Conservation (phyloP, 1,139 yeast genomes). For the Sugiyamaella novakii region DNA sequence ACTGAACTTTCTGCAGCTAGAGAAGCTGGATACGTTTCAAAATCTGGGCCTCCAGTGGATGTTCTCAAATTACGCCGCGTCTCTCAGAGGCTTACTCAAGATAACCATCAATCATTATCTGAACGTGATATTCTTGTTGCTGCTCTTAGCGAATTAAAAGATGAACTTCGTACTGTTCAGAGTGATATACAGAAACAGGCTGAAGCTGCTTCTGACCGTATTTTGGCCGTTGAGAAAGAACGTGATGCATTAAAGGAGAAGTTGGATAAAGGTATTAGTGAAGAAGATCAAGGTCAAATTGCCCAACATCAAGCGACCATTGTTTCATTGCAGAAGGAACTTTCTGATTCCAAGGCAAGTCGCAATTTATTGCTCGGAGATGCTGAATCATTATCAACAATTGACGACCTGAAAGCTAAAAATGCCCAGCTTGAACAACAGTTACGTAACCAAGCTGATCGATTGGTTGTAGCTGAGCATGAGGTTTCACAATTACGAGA, state of each 20-base stretch:
- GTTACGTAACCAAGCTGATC: constrained; percentile 34
- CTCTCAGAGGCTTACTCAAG: constrained; percentile 37
- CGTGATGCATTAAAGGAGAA: constrained; percentile 31
- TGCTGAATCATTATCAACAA: constrained; percentile 18
- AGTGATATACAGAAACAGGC: constrained; percentile 39
- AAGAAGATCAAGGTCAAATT: constrained; percentile 4
- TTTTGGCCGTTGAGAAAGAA: constrained; percentile 34
- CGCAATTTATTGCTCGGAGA: constrained; percentile 18
- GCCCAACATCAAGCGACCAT: constrained; percentile 26
- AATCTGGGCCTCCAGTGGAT: constrained; percentile 37
- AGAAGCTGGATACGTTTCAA: constrained; percentile 37
- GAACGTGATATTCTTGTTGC: constrained; percentile 38
- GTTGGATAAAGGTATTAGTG: constrained; percentile 16
- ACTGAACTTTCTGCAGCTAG: constrained; percentile 38
- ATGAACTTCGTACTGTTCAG: constrained; percentile 41
- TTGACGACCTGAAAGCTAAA: constrained; percentile 25
- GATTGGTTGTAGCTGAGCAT: constrained; percentile 32
- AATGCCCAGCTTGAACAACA: constrained; percentile 33
- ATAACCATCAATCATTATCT: constrained; percentile 32
- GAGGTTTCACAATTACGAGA: constrained; percentile 30
- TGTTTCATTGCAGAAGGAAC: constrained; percentile 29
- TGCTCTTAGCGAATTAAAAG: constrained; percentile 40
- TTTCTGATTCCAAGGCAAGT: constrained; percentile 26
- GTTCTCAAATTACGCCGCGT: constrained; percentile 37
- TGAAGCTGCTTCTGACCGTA: constrained; percentile 39